Base-by-base conservation (phyloP, 371 early-diverging fungal genomes). In the Apophysomyces elegans region DNA sequence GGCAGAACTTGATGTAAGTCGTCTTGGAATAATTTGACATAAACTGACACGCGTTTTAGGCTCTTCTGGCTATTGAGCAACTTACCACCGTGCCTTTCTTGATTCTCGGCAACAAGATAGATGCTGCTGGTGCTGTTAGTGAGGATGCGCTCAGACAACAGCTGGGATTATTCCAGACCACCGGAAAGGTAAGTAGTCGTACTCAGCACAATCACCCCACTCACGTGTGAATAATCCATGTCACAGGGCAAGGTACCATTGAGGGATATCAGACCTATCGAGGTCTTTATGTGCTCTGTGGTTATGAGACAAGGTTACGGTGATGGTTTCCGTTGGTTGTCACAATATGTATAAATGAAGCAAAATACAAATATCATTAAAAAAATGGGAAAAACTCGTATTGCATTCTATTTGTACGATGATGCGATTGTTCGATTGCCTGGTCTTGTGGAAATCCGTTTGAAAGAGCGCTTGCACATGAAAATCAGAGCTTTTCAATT, bases 211-310 rank as follows among this genome's bases (percentile, higher is more conserved):
- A 7, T 35, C 11, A 39, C 14, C 44, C 59, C 64, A 41, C 60
- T 13, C 18, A 39, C 35, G 12, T 59, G 39, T 59, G 59, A 38
- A 37, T 59, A 14, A 18, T 1, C 9, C 21, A 7, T 35, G 13
- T 62, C 50, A 57, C 73, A 86, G 86, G 99, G 97, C 73, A 96
- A 95, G 79, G 91, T 94, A 56, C 86, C 88, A 62, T 86, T 96
- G 73, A 92, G 90, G 72, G 94, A 94, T 74, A 90, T 96, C 69
- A 88, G 99, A 63, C 95, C 99, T 61, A 95, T 97, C 67, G 99
- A 98, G 84, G 90, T 98, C 36, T 98, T 95, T 76, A 98, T 98
- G 99, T 96, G 97, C 87, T 96, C 96, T 35, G 95, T 98, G 37
- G 95, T 96, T 41, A 93, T 95, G 95, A 87, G 94, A 83, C 95